Percentiles rank a stretch among this genome's conserved stretches.
These are phyloP conservation scores for Plasmopara halstedii DNA, from an alignment of 352 stramenopile species.

Conservation along the genomic window DNA sequence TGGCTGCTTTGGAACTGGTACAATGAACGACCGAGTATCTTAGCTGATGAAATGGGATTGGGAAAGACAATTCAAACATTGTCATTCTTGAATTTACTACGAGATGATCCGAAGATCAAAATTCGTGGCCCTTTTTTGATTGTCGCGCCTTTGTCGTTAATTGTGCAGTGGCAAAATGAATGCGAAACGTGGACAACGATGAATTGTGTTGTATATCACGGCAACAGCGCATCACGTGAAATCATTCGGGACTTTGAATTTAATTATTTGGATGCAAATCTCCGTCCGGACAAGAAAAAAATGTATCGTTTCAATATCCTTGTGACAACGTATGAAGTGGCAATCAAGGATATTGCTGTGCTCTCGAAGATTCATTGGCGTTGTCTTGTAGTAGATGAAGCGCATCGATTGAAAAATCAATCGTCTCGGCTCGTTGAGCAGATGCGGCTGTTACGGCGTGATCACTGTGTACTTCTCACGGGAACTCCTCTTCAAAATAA, in stretches of 20 bases:
- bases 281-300: constrained; percentile 75
- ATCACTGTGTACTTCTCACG: constrained; percentile 82
- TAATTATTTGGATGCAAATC: constrained; percentile 64
- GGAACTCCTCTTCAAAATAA: constrained; percentile 95
- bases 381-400: constrained; percentile 85
- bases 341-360: constrained; percentile 84
- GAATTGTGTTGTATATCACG: constrained; percentile 99
- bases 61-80: constrained; percentile 91
- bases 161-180: constrained; percentile 99
- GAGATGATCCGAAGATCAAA: constrained; percentile 84
- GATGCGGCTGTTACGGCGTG: constrained; percentile 66
- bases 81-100: constrained; percentile 92
- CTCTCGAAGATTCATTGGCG: constrained; percentile 95
- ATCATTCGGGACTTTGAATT: constrained; percentile 96
- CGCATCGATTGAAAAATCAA: constrained; percentile 85
- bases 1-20: constrained; percentile 89
- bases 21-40: constrained; percentile 81
- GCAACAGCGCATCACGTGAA: constrained; percentile 87
- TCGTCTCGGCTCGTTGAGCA: constrained; percentile 80
- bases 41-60: constrained; percentile 90
- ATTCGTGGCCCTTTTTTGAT: constrained; percentile 96
- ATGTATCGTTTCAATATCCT: constrained; percentile 86
- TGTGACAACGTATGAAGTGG: constrained; percentile 88
- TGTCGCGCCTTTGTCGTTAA: constrained; percentile 96
- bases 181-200: constrained; percentile 98